Conservation (phyloP, 169 alveolate species). For the Cryptosporidium muris region DNA sequence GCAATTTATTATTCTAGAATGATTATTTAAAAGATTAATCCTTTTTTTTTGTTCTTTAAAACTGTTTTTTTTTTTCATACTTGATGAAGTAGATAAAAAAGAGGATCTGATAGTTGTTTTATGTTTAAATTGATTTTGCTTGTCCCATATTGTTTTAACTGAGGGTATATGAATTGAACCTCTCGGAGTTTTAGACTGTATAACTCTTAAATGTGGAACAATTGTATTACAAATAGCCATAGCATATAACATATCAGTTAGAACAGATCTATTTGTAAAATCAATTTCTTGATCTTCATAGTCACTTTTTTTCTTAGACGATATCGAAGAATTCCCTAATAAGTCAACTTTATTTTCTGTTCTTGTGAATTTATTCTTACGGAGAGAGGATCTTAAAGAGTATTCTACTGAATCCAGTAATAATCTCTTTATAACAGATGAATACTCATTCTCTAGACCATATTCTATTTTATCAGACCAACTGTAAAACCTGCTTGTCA, state of each 20-base stretch:
- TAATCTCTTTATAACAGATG: constrained; percentile 14
- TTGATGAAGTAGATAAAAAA: too few species aligned
- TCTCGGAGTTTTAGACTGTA: neutral
- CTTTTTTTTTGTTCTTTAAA: too few species aligned
- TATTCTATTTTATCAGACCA: constrained; percentile 23
- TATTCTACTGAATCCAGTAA: constrained; percentile 26
- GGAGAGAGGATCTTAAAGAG: constrained; percentile 16
- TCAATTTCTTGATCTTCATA: neutral
- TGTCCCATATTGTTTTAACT: too few species aligned
- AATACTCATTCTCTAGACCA: constrained; percentile 23
- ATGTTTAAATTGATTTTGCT: too few species aligned
- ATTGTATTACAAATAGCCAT: constrained; percentile 63
- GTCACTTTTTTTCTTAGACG: neutral
- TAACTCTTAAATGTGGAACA: constrained; percentile 56
- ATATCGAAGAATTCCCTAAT: neutral
- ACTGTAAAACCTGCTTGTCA: constrained; percentile 40
- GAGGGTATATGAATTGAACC: too few species aligned
- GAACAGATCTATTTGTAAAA: neutral
- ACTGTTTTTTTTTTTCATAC: too few species aligned
- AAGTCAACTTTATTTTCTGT: neutral
- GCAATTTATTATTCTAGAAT: too few species aligned
- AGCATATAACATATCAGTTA: constrained; percentile 60
- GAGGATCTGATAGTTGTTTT: too few species aligned
- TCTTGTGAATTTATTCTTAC: neutral
- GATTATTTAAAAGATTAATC: too few species aligned